Evolutionary conservation across 2,329 filamentous ascomycete species (phyloP).

Genomic region (Claviceps sp.): DNA sequence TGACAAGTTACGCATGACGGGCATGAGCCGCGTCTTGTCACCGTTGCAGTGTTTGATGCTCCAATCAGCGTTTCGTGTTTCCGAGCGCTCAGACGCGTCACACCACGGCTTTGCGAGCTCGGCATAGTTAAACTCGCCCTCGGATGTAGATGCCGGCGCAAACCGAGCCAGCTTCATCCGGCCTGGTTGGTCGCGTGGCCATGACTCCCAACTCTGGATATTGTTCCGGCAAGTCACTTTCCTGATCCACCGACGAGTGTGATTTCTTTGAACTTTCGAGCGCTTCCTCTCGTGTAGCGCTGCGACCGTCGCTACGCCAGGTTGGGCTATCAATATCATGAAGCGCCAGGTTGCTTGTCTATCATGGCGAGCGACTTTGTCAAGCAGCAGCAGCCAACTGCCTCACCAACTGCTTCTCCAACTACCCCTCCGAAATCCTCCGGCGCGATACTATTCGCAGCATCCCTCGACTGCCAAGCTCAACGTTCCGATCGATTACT

Average conservation of each 20-base stretch:
- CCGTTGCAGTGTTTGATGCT: no score
- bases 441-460: constrained; percentile 34
- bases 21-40: no score
- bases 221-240: neutral
- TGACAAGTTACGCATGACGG: no score
- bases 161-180: constrained; percentile 18
- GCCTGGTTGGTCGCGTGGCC: neutral
- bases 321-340: constrained; percentile 15
- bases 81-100: neutral
- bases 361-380: constrained; percentile 15
- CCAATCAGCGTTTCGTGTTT: no score
- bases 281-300: neutral
- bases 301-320: neutral
- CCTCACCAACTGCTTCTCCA: constrained; percentile 4
- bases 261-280: neutral
- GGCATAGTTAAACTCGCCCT: neutral
- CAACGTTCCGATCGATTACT: constrained; percentile 81
- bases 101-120: neutral
- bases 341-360: constrained; percentile 20
- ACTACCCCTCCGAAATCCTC: constrained; percentile 7
- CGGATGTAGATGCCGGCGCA: constrained; percentile 19
- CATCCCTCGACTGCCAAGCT: constrained; percentile 50
- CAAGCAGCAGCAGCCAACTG: constrained; percentile 3
- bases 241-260: neutral
- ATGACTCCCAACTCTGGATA: neutral